Conservation (phyloP, 2,329 filamentous ascomycete species). For the Chaetomiaceae sp. region DNA sequence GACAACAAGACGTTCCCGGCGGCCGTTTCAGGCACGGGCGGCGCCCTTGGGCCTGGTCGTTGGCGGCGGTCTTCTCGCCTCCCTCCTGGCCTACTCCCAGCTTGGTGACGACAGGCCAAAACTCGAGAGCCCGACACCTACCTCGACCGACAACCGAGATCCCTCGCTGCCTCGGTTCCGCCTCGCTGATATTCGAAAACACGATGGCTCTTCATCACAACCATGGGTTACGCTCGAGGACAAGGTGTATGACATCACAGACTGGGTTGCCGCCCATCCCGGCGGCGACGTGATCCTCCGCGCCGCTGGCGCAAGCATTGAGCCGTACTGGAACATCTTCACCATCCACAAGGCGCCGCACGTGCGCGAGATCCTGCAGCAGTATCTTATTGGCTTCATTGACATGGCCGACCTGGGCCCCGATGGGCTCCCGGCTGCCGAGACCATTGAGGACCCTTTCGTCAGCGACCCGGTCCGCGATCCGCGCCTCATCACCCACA, state of each 20-base stretch:
- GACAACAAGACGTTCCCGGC: neutral
- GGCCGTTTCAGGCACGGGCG: constrained; percentile 19
- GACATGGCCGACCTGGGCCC: constrained; percentile 52
- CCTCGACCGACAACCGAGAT: constrained; percentile 31
- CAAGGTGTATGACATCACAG: constrained; percentile 66
- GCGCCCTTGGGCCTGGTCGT: constrained; percentile 26
- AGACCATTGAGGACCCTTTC: constrained; percentile 58
- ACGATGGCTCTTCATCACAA: constrained; percentile 46
- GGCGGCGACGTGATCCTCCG: constrained; percentile 64
- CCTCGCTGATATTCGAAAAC: constrained; percentile 46
- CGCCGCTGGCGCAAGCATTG: constrained; percentile 59
- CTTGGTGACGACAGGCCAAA: constrained; percentile 6
- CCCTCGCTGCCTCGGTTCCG: constrained; percentile 44
- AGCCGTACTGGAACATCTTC: constrained; percentile 68
- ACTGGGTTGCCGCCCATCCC: constrained; percentile 61
- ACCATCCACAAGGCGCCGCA: constrained; percentile 62
- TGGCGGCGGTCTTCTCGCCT: constrained; percentile 24
- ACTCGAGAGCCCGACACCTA: neutral
- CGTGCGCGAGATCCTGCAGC: constrained; percentile 59
- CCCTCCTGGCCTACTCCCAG: constrained; percentile 19
- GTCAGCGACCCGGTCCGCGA: constrained; percentile 49
- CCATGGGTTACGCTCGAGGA: constrained; percentile 62
- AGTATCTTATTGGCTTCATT: constrained; percentile 59
- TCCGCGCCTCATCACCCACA: constrained; percentile 45
- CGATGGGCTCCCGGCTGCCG: constrained; percentile 48